Conservation (phyloP, 2,329 filamentous ascomycete species). For the Exophiala spinifera region DNA sequence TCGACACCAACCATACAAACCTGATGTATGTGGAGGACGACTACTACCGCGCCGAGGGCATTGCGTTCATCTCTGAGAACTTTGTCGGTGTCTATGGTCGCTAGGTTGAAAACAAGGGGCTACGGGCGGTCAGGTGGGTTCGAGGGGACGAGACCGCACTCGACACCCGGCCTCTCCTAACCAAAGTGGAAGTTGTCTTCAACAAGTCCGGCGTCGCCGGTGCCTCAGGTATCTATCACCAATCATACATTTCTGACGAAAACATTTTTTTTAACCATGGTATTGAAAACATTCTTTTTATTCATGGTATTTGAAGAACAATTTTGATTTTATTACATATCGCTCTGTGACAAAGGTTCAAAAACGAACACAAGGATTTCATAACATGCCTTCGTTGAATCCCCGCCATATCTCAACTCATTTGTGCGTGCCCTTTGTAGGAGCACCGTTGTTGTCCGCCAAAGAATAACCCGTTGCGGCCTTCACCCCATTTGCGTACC, state of each 20-base stretch:
- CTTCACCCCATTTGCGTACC: constrained; percentile 52
- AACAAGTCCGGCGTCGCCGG: constrained; percentile 40
- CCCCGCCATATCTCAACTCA: too few relatives aligned
- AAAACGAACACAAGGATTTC: too few relatives aligned
- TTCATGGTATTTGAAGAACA: too few relatives aligned
- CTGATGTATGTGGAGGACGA: constrained; percentile 44
- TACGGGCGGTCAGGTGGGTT: too few relatives aligned
- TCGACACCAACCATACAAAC: constrained; percentile 48
- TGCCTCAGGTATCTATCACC: constrained; percentile 31
- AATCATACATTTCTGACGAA: too few relatives aligned
- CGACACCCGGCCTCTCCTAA: constrained; percentile 20
- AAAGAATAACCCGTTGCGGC: constrained; percentile 34
- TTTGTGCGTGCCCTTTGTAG: constrained; percentile 42
- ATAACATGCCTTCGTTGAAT: too few relatives aligned
- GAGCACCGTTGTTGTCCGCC: constrained; percentile 49
- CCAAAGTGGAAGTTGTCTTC: constrained; percentile 33
- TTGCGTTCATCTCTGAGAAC: constrained; percentile 19
- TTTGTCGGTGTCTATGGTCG: constrained; percentile 10
- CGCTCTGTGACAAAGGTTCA: too few relatives aligned
- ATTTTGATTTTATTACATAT: too few relatives aligned
- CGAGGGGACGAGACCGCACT: too few relatives aligned
- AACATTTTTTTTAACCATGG: neutral
- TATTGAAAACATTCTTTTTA: neutral
- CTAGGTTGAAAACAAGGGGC: too few relatives aligned
- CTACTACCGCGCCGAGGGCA: constrained; percentile 42